A percentile compares a stretch with the other conserved stretches of the same genome.
Evolutionary conservation across 768 basidiomycete species (phyloP).

Genomic region (Gyrodon lividus): DNA sequence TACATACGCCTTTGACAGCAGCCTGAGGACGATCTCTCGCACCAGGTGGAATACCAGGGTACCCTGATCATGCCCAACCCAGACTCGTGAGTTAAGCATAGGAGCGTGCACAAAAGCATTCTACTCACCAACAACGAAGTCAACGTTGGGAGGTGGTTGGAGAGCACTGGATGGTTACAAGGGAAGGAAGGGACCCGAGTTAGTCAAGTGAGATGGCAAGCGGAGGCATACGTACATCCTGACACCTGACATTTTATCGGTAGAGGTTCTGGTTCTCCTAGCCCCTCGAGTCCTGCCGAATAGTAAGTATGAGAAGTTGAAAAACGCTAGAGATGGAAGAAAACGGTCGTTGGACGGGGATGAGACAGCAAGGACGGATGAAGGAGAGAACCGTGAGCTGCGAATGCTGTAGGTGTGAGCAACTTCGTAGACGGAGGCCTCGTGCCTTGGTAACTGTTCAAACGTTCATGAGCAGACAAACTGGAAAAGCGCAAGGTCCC

Average conservation of each 20-base stretch:
- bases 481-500: too few relatives aligned
- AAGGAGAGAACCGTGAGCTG: background rate
- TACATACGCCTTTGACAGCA: slow-evolving; percentile 79
- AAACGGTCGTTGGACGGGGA: background rate
- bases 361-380: background rate
- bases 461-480: slow-evolving; percentile 15
- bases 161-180: slow-evolving; percentile 52
- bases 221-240: slow-evolving; percentile 39
- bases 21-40: slow-evolving; percentile 76
- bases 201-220: background rate
- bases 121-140: slow-evolving; percentile 75
- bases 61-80: slow-evolving; percentile 46
- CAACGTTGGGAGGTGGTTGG: slow-evolving; percentile 85
- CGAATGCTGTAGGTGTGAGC: background rate
- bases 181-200: background rate
- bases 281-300: background rate
- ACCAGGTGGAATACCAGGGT: slow-evolving; percentile 85
- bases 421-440: slow-evolving; percentile 10
- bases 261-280: background rate
- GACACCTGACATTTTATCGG: slow-evolving; percentile 40
- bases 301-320: background rate
- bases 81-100: background rate
- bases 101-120: background rate
- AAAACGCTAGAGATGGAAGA: too few relatives aligned
- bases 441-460: slow-evolving; percentile 16